phyloP scores from a whole-genome alignment of 176 grass and related monocot genomes.

The Tuctoria greenei region DNA sequence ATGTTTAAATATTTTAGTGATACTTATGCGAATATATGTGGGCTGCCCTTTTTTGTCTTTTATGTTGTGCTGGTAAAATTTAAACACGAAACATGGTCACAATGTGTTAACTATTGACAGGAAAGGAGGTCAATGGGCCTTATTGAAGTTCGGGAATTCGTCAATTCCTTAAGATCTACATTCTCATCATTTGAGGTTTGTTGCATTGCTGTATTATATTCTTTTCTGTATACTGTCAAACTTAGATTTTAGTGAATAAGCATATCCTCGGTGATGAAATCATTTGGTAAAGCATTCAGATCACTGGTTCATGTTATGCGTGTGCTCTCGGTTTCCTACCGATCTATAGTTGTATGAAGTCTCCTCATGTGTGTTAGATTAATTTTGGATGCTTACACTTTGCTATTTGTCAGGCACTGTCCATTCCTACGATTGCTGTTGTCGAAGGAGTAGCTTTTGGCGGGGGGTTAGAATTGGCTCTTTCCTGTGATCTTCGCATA shows the following conservation, averaged over 20 bases:
- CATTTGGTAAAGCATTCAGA: neutral
- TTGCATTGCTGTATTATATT: neutral
- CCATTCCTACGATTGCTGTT: constrained; percentile 78
- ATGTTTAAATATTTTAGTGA: neutral
- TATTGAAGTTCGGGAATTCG: constrained; percentile 62
- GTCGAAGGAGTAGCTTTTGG: constrained; percentile 91
- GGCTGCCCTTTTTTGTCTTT: neutral
- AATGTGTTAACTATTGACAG: constrained; percentile 29
- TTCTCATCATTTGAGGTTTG: constrained; percentile 88
- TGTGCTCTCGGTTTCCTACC: neutral
- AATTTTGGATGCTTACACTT: constrained; percentile 19
- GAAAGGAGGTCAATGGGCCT: constrained; percentile 74
- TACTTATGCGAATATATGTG: neutral
- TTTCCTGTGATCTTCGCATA: constrained; percentile 88
- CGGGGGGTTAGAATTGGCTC: constrained; percentile 81
- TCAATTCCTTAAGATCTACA: constrained; percentile 82
- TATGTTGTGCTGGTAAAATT: neutral
- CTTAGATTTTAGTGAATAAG: constrained; percentile 2
- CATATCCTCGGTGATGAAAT: neutral
- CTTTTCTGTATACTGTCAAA: constrained; percentile 4
- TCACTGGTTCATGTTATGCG: constrained; percentile 16
- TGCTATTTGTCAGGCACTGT: constrained; percentile 57
- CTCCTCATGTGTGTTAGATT: neutral
- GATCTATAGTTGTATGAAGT: neutral
- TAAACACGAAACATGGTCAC: neutral